These are phyloP conservation scores for Fomitopsis betulina DNA, from an alignment of 1,284 basidiomycete genomes.

Conservation along the genomic window DNA sequence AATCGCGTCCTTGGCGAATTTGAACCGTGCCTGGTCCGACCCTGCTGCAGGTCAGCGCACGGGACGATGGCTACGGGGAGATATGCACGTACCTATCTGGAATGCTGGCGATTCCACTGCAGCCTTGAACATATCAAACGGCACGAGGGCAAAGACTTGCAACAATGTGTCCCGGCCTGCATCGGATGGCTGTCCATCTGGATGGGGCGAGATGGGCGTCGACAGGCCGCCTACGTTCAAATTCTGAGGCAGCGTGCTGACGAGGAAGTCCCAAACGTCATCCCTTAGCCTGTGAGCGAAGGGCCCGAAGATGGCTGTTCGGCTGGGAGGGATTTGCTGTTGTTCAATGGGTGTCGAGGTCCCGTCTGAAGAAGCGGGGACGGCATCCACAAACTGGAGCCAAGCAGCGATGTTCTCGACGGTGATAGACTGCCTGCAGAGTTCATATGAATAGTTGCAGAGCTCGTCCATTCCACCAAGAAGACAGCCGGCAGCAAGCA, in stretches of 20 bases:
- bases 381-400: constrained; percentile 68
- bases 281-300: constrained; percentile 67
- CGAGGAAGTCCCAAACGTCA: constrained; percentile 74
- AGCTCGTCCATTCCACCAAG: constrained; percentile 84
- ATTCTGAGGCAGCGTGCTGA: constrained; percentile 63
- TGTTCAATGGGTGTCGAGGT: constrained; percentile 40
- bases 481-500: constrained; percentile 77
- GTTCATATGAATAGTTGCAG: constrained; percentile 71
- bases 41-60: constrained; percentile 34
- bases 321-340: constrained; percentile 33
- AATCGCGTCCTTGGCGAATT: constrained; percentile 85
- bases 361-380: constrained; percentile 49
- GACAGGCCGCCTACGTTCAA: constrained; percentile 35
- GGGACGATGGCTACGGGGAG: neutral
- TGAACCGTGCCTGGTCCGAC: constrained; percentile 81
- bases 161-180: constrained; percentile 61
- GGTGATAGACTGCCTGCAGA: constrained; percentile 69
- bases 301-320: constrained; percentile 60
- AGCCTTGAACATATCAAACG: constrained; percentile 79
- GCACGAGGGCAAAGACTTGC: constrained; percentile 68
- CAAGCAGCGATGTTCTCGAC: constrained; percentile 70
- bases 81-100: constrained; percentile 57
- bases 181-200: constrained; percentile 38
- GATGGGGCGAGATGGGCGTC: constrained; percentile 24
- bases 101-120: constrained; percentile 74